Base-by-base conservation (phyloP, 495 filamentous ascomycete species). In the Penicillium paxilli region DNA sequence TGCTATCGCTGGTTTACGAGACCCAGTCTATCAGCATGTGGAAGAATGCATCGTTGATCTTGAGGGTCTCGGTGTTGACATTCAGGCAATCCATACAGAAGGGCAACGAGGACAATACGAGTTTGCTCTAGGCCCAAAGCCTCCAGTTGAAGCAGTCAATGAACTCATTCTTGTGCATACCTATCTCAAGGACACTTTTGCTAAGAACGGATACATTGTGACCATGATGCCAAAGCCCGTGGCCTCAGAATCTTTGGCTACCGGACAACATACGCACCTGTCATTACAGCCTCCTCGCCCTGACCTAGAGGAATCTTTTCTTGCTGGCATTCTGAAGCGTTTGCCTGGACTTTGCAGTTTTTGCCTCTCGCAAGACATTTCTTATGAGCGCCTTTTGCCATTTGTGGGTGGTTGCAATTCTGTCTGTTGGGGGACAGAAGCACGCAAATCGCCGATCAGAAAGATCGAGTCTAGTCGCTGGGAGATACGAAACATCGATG, bases 381-480 rank as follows among this genome's bases (percentile, higher is more conserved):
- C 75, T 49, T 91, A 89, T 65, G 78, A 76, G 25, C 75, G 88
- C 7, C 73, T 82, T 23, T 65, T 60, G 8, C 28, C 22, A 40
- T 90, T 85, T 84, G 77, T 83, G 0, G 87, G 84, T 1, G 88
- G 88, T 0, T 19, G 37, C n/a, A 74, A 80, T 6, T 88, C 83
- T 80, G 76, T 91, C 0, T 66, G 80, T 1, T 91, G 88, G 87
- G 88, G 87, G 14, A 85, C 83, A 17, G 79, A 90, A 63, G 88
- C 89, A 58, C 78, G 85, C 14, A 81, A 87, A 66, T 73, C 79
- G 10, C 78, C 87, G 1, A 71, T 92, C 23, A 71, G 88, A 22
- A 83, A 82, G 59, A 73, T 72, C 19, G 46, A 48, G 10, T n/a
- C 33, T 17, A 74, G 77, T 33, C 84, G 88, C 61, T 92, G 86